Base-by-base conservation (phyloP, 2,329 filamentous ascomycete species). In the Rhytidhysteron rufulum region DNA sequence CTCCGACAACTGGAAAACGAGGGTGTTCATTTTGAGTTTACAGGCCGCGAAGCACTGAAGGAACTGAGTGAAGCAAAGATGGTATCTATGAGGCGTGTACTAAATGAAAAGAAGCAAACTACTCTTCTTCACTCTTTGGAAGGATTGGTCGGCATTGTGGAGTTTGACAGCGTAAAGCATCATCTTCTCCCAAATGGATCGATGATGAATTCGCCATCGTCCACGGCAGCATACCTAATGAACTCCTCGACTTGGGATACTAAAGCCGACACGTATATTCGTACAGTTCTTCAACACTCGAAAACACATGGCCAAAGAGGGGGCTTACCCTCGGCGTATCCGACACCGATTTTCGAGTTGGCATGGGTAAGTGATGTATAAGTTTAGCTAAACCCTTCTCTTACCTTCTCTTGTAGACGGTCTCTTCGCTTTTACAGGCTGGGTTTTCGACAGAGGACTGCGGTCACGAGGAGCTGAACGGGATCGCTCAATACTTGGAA, bases 161-260 rank as follows among this genome's bases (percentile, higher is more conserved):
- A 67, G 21, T 69, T 69, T 38, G 48, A 65, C 40, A 48, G 46
- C 27, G 46, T 68, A 8, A 39, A 37, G 9, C 58, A 65, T 17
- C 58, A 64, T 35, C n/a, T n/a, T 31, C 54, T 47, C 37, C 39
- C 45, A 3, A 40, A 50, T 33, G 66, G 63, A 3, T 51, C 52
- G 5, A 60, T 68, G 46, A 55, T 66, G 52, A 60, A 44, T 6
- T 69, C 66, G 0, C 66, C 66, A 5, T 65, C 66, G 3, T 62
- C 65, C 1, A 69, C 65, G 1, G 66, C 65, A 0, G 65, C 58
- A 16, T 63, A 60, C 34, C 37, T 66, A 10, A 63, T 65, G 47
- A 35, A 58, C 30, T 44, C 43, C 8, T 49, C 55, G 1, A 20
- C 30, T 3, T 65, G 62, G 62, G 58, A 64, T 43, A 41, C 51